Percentiles rank a stretch among this genome's conserved stretches.
These are phyloP conservation scores for Aristolochia contorta DNA, from an alignment of 164 flowering plant genomes.

Conservation along the genomic window DNA sequence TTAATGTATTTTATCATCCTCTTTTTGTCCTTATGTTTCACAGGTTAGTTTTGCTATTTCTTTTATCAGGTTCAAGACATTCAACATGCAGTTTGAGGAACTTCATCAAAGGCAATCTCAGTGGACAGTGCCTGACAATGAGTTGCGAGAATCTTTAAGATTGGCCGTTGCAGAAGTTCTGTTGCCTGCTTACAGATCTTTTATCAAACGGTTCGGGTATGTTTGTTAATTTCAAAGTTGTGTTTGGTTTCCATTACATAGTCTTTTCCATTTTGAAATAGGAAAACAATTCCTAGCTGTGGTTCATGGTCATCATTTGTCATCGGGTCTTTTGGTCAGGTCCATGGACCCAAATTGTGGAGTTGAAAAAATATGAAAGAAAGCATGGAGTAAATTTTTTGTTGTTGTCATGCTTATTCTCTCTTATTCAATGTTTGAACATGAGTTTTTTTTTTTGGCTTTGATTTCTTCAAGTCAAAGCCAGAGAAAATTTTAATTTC, in stretches of 20 bases:
- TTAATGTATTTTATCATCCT: background rate
- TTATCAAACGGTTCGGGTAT: slow-evolving; percentile 78
- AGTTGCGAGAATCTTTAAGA: slow-evolving; percentile 83
- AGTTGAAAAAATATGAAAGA: no score
- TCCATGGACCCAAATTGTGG: no score
- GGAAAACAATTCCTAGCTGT: no score
- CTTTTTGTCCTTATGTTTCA: background rate
- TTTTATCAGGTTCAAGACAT: slow-evolving; percentile 55
- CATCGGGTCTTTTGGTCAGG: no score
- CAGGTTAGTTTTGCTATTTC: background rate
- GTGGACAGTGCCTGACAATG: slow-evolving; percentile 97
- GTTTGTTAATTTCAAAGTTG: background rate
- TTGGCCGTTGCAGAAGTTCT: slow-evolving; percentile 95
- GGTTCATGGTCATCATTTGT: no score
- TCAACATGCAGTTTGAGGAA: slow-evolving; percentile 84
- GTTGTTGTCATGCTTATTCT: no score
- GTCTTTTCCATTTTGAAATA: no score
- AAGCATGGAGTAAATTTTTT: no score
- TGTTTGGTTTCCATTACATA: background rate
- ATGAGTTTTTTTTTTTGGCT: no score
- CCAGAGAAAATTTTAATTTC: no score
- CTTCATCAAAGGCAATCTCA: slow-evolving; percentile 92
- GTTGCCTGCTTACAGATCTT: slow-evolving; percentile 91
- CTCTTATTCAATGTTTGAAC: no score
- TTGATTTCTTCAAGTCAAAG: no score